phyloP scores from a whole-genome alignment of 768 basidiomycete genomes.

The Psilocybe subaeruginosa region DNA sequence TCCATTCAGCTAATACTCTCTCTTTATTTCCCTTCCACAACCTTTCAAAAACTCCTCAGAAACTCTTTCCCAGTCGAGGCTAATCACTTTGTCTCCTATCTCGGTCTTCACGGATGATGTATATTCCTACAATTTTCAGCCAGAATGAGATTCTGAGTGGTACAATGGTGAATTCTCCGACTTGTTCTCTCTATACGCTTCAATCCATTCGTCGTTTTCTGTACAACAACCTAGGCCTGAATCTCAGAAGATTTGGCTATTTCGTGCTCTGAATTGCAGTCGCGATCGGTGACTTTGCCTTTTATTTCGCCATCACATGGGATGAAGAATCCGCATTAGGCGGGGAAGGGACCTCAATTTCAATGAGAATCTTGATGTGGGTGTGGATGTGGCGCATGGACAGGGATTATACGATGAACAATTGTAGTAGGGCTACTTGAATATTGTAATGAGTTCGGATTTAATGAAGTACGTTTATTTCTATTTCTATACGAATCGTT shows the following conservation, averaged over 20 bases:
- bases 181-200: slow-evolving; percentile 47
- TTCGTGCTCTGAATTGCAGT: no score
- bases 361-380: no score
- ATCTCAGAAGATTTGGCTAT: slow-evolving; percentile 20
- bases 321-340: no score
- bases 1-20: slow-evolving; percentile 15
- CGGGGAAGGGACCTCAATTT: no score
- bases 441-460: no score
- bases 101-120: slow-evolving; percentile 10
- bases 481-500: no score
- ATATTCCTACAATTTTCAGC: slow-evolving; percentile 26
- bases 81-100: slow-evolving; percentile 9
- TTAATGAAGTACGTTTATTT: no score
- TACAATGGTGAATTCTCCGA: slow-evolving; percentile 56
- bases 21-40: slow-evolving; percentile 21
- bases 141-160: slow-evolving; percentile 59
- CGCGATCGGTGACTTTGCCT: no score
- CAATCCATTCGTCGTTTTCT: slow-evolving; percentile 32
- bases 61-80: slow-evolving; percentile 13
- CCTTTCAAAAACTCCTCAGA: slow-evolving; percentile 22
- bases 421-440: no score
- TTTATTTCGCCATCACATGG: no score
- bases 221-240: slow-evolving; percentile 35
- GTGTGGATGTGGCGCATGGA: no score
- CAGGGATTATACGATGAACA: no score